Evolutionary conservation across 257 asterid genomes (phyloP), one percentile per base, ranked within the genome.

Genomic region (Solanum pimpinellifolium): DNA sequence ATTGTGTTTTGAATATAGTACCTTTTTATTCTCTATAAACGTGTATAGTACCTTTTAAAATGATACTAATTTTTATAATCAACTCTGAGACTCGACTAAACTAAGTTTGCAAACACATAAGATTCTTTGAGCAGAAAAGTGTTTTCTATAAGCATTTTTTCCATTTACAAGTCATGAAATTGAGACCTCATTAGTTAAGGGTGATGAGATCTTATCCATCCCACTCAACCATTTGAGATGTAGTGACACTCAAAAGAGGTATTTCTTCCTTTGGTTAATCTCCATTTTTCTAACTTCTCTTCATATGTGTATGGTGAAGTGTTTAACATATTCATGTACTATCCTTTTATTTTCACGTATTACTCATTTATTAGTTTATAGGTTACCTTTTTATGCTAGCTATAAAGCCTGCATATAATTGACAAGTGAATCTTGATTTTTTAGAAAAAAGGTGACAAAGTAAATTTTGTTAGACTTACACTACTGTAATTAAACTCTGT

Each of bases 231-330:
- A 16, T 35, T 35, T 74, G 49, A 1, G 10, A 83, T 56, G 66
- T 44, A 44, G 41, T 78, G 84, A 25, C 16, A 60, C 68, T 69
- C 49, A 18, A 69, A 69, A 41, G 62, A 72, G 60, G 49, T 21
- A 86, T 31, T 92, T 92, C 92, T 89, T 89, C 87, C 85, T 78
- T 86, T 88, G 89, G 92, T 90, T 90, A 78, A 88, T 88, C 88
- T 86, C 62, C 90, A 73, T 73, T 16, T 16, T 11, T 83, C 85
- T 46, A 89, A 60, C 74, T 72, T 86, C 85, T 87, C 86, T 90
- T 83, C 70, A 39, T 11, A 41, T 41, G 83, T 76, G 20, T 42
- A 39, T 41, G 83, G 13, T 11, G 3, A 23, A 23, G 59, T 41
- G 21, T 75, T 75, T 41, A n/a, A 75, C 35, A 6, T 41, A 69